Percentiles rank a stretch among this genome's conserved stretches.
These are phyloP conservation scores for Backusella parvicylindrica DNA, from an alignment of 192 early-diverging fungal genomes.

Conservation along the genomic window DNA sequence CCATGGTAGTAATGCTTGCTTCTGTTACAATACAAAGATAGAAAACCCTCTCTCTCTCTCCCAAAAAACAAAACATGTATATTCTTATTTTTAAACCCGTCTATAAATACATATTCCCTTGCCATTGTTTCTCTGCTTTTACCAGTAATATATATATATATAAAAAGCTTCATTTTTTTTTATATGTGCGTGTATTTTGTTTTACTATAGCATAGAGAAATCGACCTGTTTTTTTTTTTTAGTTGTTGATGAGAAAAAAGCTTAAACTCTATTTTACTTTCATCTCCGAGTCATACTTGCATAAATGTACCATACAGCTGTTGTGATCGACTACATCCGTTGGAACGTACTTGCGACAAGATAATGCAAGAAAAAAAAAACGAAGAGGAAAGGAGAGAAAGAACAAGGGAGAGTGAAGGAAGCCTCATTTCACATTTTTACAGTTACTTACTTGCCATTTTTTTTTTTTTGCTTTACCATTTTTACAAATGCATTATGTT, in stretches of 20 bases:
- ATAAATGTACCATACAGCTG: not conserved
- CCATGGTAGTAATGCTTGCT: conserved; percentile 37
- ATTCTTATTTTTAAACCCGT: not conserved
- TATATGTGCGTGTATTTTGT: not conserved
- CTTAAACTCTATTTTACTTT: not conserved
- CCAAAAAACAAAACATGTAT: conserved; percentile 1
- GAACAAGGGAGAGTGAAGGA: not conserved
- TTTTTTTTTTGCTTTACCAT: not conserved
- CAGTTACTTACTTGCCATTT: not conserved
- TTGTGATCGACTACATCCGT: not conserved
- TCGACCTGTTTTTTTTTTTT: not conserved
- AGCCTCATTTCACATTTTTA: not conserved
- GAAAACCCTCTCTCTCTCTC: too few species aligned
- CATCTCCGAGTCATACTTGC: not conserved
- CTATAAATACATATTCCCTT: not conserved
- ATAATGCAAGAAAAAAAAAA: not conserved
- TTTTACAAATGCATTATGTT: not conserved
- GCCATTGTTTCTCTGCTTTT: not conserved
- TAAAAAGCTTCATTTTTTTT: not conserved
- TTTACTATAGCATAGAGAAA: not conserved
- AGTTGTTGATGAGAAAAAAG: not conserved
- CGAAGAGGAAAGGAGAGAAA: not conserved
- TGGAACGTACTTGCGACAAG: not conserved
- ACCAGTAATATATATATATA: not conserved
- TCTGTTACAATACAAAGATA: conserved; percentile 1